A percentile compares a stretch with the other conserved stretches of the same genome.
These are phyloP conservation scores for Rhododendron molle DNA, from an alignment of 148 eudicot genomes.

Conservation along the genomic window DNA sequence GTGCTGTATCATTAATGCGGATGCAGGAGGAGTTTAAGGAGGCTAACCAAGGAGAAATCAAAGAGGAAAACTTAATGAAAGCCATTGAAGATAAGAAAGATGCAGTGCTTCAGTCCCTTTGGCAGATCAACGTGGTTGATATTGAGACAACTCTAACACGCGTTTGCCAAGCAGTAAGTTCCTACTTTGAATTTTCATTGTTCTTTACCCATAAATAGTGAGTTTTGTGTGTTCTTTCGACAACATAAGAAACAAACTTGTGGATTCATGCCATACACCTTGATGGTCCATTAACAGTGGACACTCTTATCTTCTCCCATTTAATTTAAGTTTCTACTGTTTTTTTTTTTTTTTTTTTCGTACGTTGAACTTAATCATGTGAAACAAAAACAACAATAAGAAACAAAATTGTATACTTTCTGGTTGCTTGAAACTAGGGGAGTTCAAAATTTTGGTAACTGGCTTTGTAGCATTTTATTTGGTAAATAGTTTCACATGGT, in stretches of 20 bases:
- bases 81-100: conserved; percentile 87
- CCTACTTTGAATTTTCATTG: conserved; percentile 2
- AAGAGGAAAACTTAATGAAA: conserved; percentile 56
- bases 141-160: conserved; percentile 79
- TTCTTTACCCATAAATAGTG: neutral
- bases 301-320: neutral
- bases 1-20: conserved; percentile 70
- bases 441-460: neutral
- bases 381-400: neutral
- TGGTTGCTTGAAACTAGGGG: neutral
- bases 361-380: neutral
- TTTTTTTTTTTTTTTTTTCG: no score
- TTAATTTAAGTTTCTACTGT: neutral
- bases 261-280: neutral
- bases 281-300: neutral
- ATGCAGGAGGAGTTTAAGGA: conserved; percentile 72
- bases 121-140: conserved; percentile 93
- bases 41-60: conserved; percentile 58
- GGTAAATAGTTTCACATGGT: neutral
- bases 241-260: neutral
- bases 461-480: neutral
- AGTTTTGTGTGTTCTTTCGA: neutral
- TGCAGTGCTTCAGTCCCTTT: conserved; percentile 72
- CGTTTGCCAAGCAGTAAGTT: conserved; percentile 83
- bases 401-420: neutral